Conservation (phyloP, 805 yeast species). For the Starmerella apis region DNA sequence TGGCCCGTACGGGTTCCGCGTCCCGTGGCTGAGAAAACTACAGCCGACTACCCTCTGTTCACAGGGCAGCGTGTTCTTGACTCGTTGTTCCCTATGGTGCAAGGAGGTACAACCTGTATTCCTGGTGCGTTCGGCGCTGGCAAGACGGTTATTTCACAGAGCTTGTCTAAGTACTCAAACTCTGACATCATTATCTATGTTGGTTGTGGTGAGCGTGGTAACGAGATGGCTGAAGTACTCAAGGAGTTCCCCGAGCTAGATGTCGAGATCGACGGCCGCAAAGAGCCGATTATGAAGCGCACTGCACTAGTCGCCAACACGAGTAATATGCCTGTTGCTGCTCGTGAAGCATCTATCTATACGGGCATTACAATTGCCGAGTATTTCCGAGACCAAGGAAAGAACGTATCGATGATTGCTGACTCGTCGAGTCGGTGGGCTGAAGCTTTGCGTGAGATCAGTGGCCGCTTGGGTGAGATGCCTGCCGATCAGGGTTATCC, state of each 20-base stretch:
- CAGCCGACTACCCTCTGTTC: conserved; percentile 89
- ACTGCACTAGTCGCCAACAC: conserved; percentile 97
- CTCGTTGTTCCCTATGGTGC: conserved; percentile 96
- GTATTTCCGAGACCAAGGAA: conserved; percentile 99
- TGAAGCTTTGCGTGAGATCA: conserved; percentile 98
- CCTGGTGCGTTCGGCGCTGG: conserved; percentile 99
- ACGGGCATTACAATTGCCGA: conserved; percentile 98
- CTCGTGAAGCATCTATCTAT: conserved; percentile 98
- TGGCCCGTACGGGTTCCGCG: conserved; percentile 99
- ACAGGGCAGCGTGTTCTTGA: conserved; percentile 99
- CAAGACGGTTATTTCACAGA: conserved; percentile 95
- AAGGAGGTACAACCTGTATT: conserved; percentile 99
- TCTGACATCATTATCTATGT: conserved; percentile 94
- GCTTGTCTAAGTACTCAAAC: conserved; percentile 92
- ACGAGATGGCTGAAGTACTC: conserved; percentile 98
- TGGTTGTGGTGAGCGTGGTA: conserved; percentile 91
- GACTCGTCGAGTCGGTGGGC: conserved; percentile 99
- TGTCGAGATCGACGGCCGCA: conserved; percentile 82
- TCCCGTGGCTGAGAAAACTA: conserved; percentile 87
- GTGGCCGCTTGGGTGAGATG: conserved; percentile 99
- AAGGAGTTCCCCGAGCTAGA: conserved; percentile 98
- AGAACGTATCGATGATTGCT: conserved; percentile 98
- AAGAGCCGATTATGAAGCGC: conserved; percentile 99
- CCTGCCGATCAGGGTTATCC: conserved; percentile 99
- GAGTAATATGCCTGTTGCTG: conserved; percentile 99